Evolutionary conservation across 192 early-diverging fungal species (phyloP).

Genomic region (Umbelopsis vinacea): DNA sequence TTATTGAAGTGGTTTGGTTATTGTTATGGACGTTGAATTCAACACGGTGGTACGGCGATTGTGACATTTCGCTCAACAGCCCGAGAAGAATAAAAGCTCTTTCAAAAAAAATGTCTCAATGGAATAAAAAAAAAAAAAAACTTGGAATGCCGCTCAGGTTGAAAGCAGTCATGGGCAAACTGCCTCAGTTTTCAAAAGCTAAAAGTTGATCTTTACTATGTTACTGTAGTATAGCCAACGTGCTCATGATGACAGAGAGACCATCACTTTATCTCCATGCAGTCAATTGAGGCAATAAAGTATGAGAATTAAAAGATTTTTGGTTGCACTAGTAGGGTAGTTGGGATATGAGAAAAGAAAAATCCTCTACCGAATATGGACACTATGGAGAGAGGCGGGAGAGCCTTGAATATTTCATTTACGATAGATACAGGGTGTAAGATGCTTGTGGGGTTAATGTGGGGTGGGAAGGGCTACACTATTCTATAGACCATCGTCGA

Average conservation of each 20-base stretch:
- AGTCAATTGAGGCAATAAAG: neutral
- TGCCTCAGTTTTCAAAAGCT: too few species aligned
- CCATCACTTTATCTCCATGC: neutral
- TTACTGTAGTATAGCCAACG: neutral
- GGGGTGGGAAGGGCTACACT: neutral
- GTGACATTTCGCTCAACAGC: neutral
- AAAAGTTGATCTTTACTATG: neutral
- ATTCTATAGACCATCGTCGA: slow-evolving; percentile 47
- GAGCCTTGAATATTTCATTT: slow-evolving; percentile 1
- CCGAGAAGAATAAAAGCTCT: neutral
- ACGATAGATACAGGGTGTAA: slow-evolving; percentile 6
- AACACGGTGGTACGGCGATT: neutral
- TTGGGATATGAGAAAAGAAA: neutral
- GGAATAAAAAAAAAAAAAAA: slow-evolving; percentile 10
- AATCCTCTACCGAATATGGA: too few species aligned
- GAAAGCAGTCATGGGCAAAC: neutral
- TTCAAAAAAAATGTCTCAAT: neutral
- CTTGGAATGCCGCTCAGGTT: neutral
- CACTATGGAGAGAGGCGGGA: too few species aligned
- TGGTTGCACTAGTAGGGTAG: neutral
- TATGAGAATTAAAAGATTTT: neutral
- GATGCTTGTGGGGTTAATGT: neutral
- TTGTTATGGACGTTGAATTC: neutral
- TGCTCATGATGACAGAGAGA: neutral
- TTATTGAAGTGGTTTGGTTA: neutral